Evolutionary conservation across 495 filamentous ascomycete species (phyloP).

Genomic region (Trichocladium antarcticum): DNA sequence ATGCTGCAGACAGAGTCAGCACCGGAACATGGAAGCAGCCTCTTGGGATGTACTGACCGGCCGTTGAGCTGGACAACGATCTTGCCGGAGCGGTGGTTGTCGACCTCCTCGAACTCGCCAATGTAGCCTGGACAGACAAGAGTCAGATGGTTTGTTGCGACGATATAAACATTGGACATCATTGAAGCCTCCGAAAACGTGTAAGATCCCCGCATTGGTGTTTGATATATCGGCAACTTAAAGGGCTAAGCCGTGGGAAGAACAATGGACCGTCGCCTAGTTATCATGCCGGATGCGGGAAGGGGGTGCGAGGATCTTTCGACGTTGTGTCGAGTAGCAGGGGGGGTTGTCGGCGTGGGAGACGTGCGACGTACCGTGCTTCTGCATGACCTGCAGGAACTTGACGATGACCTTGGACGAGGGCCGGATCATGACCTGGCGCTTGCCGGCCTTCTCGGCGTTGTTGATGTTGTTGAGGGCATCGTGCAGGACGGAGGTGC

Average conservation of each 20-base stretch:
- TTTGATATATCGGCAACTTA: conserved; percentile 94
- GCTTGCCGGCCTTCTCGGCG: conserved; percentile 97
- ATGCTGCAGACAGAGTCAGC: conserved; percentile 39
- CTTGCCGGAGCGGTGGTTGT: conserved; percentile 98
- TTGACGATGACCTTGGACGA: conserved; percentile 99
- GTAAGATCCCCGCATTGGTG: conserved; percentile 64
- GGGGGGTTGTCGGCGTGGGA: background rate
- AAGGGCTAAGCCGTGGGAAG: conserved; percentile 84
- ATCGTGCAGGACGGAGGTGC: conserved; percentile 97
- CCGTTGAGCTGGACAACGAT: conserved; percentile 93
- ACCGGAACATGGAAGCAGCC: background rate
- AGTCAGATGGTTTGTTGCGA: conserved; percentile 66
- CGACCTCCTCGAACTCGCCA: conserved; percentile 98
- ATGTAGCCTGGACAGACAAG: conserved; percentile 76
- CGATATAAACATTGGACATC: conserved; percentile 81
- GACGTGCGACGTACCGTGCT: conserved; percentile 68
- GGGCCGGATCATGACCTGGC: conserved; percentile 92
- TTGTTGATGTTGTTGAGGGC: conserved; percentile 99
- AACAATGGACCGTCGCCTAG: conserved; percentile 83
- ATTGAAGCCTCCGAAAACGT: conserved; percentile 68
- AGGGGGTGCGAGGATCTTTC: conserved; percentile 17
- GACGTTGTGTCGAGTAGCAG: background rate
- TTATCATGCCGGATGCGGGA: conserved; percentile 82
- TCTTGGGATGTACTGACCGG: conserved; percentile 54
- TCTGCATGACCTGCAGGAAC: conserved; percentile 97